Percentiles rank a stretch among this genome's conserved stretches.
Conservation (phyloP, 2,329 filamentous ascomycete species). For the Decorospora gaudefroyi region DNA sequence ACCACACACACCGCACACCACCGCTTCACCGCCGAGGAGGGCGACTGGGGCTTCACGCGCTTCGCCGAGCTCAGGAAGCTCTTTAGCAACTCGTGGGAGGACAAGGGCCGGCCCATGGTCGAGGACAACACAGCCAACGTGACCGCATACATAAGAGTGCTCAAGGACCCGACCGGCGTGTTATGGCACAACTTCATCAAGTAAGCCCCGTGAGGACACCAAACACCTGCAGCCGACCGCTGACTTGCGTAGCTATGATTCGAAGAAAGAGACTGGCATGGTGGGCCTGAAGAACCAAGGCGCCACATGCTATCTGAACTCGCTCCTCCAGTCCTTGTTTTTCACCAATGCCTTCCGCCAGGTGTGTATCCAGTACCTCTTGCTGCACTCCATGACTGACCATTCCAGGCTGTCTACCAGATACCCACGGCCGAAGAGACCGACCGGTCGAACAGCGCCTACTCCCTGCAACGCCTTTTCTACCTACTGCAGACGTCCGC, state of each 20-base stretch:
- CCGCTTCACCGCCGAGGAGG: constrained; percentile 93
- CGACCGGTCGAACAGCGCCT: constrained; percentile 83
- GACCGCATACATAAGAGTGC: constrained; percentile 78
- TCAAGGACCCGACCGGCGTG: constrained; percentile 86
- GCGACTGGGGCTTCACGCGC: constrained; percentile 98
- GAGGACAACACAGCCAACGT: constrained; percentile 79
- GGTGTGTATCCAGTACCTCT: constrained; percentile 53
- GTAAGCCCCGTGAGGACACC: constrained; percentile 40
- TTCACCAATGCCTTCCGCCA: constrained; percentile 85
- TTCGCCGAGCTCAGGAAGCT: constrained; percentile 88
- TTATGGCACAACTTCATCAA: constrained; percentile 90
- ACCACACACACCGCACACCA: constrained; percentile 81
- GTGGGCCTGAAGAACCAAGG: constrained; percentile 97
- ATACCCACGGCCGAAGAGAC: constrained; percentile 90
- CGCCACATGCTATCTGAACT: constrained; percentile 65
- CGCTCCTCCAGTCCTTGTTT: constrained; percentile 54
- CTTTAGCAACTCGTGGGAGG: constrained; percentile 78
- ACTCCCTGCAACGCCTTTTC: constrained; percentile 90
- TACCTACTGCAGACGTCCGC: constrained; percentile 90
- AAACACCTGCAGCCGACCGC: background rate
- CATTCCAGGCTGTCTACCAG: constrained; percentile 83
- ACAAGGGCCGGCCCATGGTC: constrained; percentile 68
- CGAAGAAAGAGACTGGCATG: constrained; percentile 98
- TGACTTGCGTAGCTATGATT: constrained; percentile 69
- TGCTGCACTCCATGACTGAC: constrained; percentile 4